Evolutionary conservation across 169 alveolate species (phyloP), one percentile per base, ranked within the genome.

Genomic region (Theileria orientalis): DNA sequence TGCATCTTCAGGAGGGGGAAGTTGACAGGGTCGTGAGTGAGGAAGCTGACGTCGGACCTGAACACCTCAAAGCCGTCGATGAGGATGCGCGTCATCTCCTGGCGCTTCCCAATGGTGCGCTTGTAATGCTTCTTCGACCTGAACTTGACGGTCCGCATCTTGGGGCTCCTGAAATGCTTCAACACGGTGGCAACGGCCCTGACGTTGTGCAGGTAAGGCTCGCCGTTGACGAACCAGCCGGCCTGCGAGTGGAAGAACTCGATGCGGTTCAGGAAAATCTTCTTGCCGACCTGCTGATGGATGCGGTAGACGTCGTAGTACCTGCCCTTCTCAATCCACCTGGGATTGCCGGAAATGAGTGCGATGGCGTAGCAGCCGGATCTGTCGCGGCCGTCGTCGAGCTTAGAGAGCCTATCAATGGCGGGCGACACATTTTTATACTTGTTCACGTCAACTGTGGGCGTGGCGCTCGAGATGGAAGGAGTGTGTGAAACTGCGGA

Each of bases 281-380:
- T 74, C 64, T 83, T 73, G 21, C 94, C 94, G 42, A 74, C 94
- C 54, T 84, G 87, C 63, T 89, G 95, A 23, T 90, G 90, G 13
- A 92, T 57, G 47, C 95, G 80, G 70, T 86, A 77, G 27, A 92
- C 91, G 63, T 92, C 94, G 83, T 92, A 92, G 79, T 74, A 92
- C 42, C 96, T 51, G 33, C 96, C 96, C 62, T 83, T 78, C 61
- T 92, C 95, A 59, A 92, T 49, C 94, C 95, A 88, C 63, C 89
- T 29, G 51, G 91, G 91, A 16, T 60, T 72, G 16, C 96, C 94
- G 37, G 93, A 87, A 44, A 92, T 78, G 54, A 87, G 90, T 23
- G 84, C 94, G 27, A 92, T 75, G 32, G 90, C 90, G 62, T 66
- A 92, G 41, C 85, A 60, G 14, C 96, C 96, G 13, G 93, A 79